Percentiles rank a stretch among this genome's conserved stretches.
phyloP scores from a whole-genome alignment of 176 grass and related monocot genomes.

The Paspalum notatum region DNA sequence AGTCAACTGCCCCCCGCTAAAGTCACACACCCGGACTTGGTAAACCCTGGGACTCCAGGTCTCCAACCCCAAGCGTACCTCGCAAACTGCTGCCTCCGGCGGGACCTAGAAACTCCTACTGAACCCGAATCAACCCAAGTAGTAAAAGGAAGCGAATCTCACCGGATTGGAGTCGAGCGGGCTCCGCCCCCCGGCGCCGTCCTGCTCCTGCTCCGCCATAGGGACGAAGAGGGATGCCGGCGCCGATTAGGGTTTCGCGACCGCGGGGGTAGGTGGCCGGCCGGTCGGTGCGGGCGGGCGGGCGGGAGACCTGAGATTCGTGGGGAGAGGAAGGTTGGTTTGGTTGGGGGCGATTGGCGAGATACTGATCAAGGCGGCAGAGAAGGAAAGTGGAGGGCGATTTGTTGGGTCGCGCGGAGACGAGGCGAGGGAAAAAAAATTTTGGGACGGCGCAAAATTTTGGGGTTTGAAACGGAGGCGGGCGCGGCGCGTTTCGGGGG shows the following conservation, averaged over 20 bases:
- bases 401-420: conserved; percentile 25
- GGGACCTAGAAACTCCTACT: not conserved
- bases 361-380: conserved; percentile 24
- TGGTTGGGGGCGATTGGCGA: not conserved
- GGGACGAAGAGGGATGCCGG: not conserved
- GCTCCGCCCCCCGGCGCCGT: conserved; percentile 4
- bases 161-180: conserved; percentile 32
- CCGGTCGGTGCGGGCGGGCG: conserved; percentile 26
- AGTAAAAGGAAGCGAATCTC: conserved; percentile 15
- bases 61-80: conserved; percentile 4
- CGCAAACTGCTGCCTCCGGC: conserved; percentile 18
- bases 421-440: not conserved
- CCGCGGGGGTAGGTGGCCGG: conserved; percentile 32
- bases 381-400: conserved; percentile 12
- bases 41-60: not conserved
- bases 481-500: conserved; percentile 28
- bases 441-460: conserved; percentile 6
- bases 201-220: conserved; percentile 48
- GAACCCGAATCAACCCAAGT: not conserved
- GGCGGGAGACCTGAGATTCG: not conserved
- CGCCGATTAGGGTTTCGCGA: conserved; percentile 52
- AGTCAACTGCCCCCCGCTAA: not conserved
- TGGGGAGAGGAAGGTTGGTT: conserved; percentile 1
- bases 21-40: not conserved
- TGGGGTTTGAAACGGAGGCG: conserved; percentile 53